phyloP scores from a whole-genome alignment of 164 flowering plant genomes.

The Cinnamomum micranthum region DNA sequence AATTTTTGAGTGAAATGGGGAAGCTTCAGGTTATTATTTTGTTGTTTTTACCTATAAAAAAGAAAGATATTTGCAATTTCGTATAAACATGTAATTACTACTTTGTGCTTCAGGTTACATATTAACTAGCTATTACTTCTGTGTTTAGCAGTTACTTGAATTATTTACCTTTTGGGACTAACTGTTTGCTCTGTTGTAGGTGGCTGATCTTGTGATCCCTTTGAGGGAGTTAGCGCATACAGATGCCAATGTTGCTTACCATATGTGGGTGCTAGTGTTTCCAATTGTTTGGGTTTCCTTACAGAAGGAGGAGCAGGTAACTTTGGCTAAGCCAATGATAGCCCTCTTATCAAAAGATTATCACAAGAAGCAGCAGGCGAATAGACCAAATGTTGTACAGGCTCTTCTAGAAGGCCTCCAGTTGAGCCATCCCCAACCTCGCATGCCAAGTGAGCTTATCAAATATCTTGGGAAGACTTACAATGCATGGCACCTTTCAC shows the following conservation, averaged over 20 bases:
- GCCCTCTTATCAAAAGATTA: constrained; percentile 86
- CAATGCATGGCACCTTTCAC: constrained; percentile 97
- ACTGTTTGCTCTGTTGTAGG: constrained; percentile 36
- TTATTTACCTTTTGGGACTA: not conserved
- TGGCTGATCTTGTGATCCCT: constrained; percentile 85
- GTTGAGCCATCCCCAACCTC: constrained; percentile 96
- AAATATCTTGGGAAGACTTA: constrained; percentile 95
- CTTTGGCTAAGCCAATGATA: constrained; percentile 94
- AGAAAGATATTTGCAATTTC: not conserved
- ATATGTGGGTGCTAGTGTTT: constrained; percentile 95
- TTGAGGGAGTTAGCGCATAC: constrained; percentile 92
- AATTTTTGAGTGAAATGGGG: constrained; percentile 79
- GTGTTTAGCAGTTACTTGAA: not conserved
- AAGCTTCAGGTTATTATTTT: constrained; percentile 69
- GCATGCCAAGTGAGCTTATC: constrained; percentile 98
- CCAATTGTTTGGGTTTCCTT: constrained; percentile 99
- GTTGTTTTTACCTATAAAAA: not conserved
- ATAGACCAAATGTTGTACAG: constrained; percentile 97
- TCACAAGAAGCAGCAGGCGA: constrained; percentile 87
- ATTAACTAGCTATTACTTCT: not conserved
- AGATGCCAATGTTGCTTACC: constrained; percentile 96
- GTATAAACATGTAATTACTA: not conserved
- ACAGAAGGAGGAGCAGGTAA: constrained; percentile 85
- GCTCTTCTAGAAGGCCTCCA: constrained; percentile 99
- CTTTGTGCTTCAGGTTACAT: not conserved